Conservation (phyloP, 805 yeast genomes). For the Clavispora fructus region DNA sequence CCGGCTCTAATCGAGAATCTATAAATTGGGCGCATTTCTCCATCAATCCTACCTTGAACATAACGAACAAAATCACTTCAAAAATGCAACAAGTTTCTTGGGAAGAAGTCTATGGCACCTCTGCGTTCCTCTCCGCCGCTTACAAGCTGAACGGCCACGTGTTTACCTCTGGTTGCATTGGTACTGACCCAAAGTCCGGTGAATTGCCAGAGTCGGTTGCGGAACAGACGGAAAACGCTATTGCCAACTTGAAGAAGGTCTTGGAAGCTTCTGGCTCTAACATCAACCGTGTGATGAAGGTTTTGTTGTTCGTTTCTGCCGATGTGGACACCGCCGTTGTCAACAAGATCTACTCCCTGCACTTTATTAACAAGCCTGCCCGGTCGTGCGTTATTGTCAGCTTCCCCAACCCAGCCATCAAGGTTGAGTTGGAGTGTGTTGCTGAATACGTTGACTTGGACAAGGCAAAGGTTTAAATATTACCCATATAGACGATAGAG, state of each 20-base stretch:
- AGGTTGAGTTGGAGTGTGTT: constrained; percentile 5
- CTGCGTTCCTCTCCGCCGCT: constrained; percentile 6
- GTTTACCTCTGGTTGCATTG: constrained; percentile 4
- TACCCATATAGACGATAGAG: neutral
- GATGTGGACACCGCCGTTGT: neutral
- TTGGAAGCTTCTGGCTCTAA: constrained; percentile 1
- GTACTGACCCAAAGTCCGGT: constrained; percentile 1
- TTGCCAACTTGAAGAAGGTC: constrained; percentile 2
- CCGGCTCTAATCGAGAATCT: neutral
- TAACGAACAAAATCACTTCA: neutral
- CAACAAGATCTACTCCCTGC: constrained; percentile 3
- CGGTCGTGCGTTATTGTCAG: constrained; percentile 2
- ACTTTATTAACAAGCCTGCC: constrained; percentile 3
- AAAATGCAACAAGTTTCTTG: constrained; percentile 13
- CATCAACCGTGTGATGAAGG: constrained; percentile 3
- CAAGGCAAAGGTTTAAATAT: neutral
- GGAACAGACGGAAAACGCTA: constrained; percentile 2
- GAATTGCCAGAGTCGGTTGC: constrained; percentile 1
- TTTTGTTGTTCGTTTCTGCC: constrained; percentile 2
- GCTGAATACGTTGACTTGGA: constrained; percentile 1
- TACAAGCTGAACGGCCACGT: constrained; percentile 11
- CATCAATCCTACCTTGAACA: neutral
- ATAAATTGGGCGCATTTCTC: neutral
- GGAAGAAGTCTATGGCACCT: constrained; percentile 4
- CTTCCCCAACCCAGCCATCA: constrained; percentile 1